Conservation (phyloP, 176 grass and related monocot genomes). For the Puya raimondii region DNA sequence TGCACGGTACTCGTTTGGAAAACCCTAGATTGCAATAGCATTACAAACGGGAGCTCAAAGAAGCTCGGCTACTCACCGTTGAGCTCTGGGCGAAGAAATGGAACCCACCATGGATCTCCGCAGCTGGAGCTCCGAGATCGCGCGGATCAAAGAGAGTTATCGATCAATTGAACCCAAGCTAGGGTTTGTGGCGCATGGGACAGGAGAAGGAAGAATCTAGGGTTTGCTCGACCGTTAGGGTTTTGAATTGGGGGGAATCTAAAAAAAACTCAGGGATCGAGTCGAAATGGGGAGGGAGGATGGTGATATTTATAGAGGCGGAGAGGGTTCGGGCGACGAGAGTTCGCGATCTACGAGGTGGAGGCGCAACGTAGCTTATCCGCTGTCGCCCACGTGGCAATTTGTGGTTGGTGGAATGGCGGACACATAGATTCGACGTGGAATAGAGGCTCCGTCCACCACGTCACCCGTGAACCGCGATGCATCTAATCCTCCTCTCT, state of each 20-base stretch:
- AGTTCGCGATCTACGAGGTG: neutral
- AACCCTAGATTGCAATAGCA: slow-evolving; percentile 7
- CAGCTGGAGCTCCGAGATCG: neutral
- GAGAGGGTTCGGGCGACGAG: neutral
- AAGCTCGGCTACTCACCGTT: slow-evolving; percentile 4
- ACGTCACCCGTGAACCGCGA: too few species aligned
- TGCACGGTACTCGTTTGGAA: neutral
- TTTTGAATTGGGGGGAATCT: neutral
- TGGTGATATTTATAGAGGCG: slow-evolving; percentile 6
- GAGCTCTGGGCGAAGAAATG: neutral
- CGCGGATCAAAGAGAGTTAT: neutral
- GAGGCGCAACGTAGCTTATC: neutral
- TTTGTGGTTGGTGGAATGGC: neutral
- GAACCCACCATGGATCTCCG: neutral
- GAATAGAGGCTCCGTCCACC: too few species aligned
- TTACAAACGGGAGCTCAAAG: neutral
- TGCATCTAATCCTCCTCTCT: too few species aligned
- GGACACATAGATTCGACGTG: too few species aligned
- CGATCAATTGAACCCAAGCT: slow-evolving; percentile 6
- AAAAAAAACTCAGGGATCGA: neutral
- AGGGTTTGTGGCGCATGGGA: slow-evolving; percentile 17
- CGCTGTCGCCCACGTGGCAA: neutral
- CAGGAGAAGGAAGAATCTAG: slow-evolving; percentile 33
- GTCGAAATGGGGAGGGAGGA: neutral
- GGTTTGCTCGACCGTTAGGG: neutral